Evolutionary conservation across 2,329 filamentous ascomycete genomes (phyloP).

Genomic region (Diaporthe ampelina): DNA sequence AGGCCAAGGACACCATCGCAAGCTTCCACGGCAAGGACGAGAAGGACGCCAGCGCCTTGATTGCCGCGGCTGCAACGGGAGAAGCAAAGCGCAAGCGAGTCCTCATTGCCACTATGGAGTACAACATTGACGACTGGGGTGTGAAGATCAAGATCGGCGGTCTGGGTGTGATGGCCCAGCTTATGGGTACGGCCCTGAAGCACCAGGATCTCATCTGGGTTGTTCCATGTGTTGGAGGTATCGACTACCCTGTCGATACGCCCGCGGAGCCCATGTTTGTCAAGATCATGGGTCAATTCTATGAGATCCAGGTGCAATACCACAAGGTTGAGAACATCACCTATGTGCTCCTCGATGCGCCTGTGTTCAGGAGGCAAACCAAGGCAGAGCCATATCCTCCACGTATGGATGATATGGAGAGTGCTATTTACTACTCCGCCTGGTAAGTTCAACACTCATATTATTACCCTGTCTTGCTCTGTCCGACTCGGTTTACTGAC

Average conservation of each 20-base stretch:
- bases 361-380: conserved; percentile 74
- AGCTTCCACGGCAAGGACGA: conserved; percentile 55
- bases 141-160: conserved; percentile 82
- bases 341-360: conserved; percentile 76
- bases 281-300: conserved; percentile 71
- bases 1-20: conserved; percentile 40
- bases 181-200: conserved; percentile 76
- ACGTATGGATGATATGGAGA: conserved; percentile 77
- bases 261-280: conserved; percentile 73
- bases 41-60: conserved; percentile 58
- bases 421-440: conserved; percentile 77
- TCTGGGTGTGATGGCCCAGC: conserved; percentile 78
- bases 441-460: conserved; percentile 57
- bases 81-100: conserved; percentile 46
- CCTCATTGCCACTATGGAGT: conserved; percentile 62
- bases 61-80: conserved; percentile 39
- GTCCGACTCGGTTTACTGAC: background rate
- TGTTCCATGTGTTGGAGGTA: conserved; percentile 71
- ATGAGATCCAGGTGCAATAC: conserved; percentile 75
- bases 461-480: background rate
- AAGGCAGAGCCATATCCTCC: conserved; percentile 74
- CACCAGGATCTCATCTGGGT: conserved; percentile 77
- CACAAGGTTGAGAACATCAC: conserved; percentile 76
- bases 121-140: conserved; percentile 78
- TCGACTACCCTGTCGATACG: conserved; percentile 74